Conservation (phyloP, 108 stramenopile genomes). For the Conticribra guillardii region DNA sequence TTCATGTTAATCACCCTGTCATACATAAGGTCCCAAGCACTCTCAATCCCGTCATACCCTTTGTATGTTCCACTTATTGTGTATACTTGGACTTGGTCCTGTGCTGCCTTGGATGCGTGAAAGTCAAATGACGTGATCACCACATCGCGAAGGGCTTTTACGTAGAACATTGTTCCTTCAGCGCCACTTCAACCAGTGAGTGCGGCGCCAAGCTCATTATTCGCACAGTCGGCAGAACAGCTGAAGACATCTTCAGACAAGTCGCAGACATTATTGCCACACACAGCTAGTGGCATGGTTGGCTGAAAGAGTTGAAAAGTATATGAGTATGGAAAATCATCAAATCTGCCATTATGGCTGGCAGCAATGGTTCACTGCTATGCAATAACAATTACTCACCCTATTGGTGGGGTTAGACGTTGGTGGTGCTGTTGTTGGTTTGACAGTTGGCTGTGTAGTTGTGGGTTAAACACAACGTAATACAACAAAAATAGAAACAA, state of each 20-base stretch:
- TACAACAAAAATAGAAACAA: no score
- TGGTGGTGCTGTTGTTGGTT: no score
- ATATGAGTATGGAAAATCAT: no score
- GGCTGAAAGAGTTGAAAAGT: no score
- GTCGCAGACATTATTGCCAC: conserved; percentile 14
- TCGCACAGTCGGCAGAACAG: conserved; percentile 6
- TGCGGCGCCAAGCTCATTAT: background rate
- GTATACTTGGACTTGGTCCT: conserved; percentile 10
- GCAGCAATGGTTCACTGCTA: no score
- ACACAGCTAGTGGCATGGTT: no score
- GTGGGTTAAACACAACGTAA: background rate
- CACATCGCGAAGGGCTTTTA: conserved; percentile 5
- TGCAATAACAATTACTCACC: no score
- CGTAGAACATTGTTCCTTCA: conserved; percentile 8
- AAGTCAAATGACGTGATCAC: conserved; percentile 8
- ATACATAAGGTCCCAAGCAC: conserved; percentile 5
- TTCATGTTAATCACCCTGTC: conserved; percentile 4
- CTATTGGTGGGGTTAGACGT: no score
- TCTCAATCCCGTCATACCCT: background rate
- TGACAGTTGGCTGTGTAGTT: no score
- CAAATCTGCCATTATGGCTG: no score
- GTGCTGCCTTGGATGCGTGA: background rate
- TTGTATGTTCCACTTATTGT: background rate
- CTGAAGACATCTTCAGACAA: background rate
- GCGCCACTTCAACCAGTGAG: conserved; percentile 3